A percentile compares a stretch with the other conserved stretches of the same genome.
These are phyloP conservation scores for Termitomyces sp. DNA, from an alignment of 1,284 basidiomycete genomes.

Conservation along the genomic window DNA sequence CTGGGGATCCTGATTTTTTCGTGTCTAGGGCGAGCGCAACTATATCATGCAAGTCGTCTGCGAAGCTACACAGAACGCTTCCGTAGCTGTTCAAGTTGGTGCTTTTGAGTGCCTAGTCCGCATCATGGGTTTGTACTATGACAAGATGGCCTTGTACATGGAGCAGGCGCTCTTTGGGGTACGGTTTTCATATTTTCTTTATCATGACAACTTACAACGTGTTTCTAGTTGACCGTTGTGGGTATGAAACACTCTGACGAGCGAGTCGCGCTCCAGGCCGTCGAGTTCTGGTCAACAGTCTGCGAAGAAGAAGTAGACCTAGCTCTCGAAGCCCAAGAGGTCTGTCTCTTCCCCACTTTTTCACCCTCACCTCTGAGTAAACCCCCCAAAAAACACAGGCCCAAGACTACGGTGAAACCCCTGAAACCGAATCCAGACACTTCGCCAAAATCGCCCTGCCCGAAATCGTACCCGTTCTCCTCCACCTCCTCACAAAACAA, in stretches of 20 bases:
- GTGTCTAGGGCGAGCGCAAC: conserved; percentile 86
- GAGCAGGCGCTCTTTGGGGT: conserved; percentile 97
- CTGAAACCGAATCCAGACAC: conserved; percentile 82
- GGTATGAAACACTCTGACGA: conserved; percentile 97
- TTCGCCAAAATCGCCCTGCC: conserved; percentile 94
- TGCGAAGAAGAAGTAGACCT: conserved; percentile 97
- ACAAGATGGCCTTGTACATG: conserved; percentile 99
- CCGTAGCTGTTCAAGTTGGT: conserved; percentile 81
- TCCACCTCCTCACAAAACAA: conserved; percentile 87
- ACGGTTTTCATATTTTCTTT: conserved; percentile 24
- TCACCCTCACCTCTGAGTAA: neutral
- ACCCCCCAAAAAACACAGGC: conserved; percentile 47
- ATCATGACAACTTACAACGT: conserved; percentile 19
- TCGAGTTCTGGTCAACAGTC: conserved; percentile 99
- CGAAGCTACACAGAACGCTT: conserved; percentile 89
- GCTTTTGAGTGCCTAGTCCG: conserved; percentile 95
- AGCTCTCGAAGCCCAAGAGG: conserved; percentile 89
- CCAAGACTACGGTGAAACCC: conserved; percentile 85
- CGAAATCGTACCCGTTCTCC: conserved; percentile 91
- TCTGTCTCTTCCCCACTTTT: conserved; percentile 28
- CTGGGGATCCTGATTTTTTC: conserved; percentile 13
- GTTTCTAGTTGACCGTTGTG: conserved; percentile 83
- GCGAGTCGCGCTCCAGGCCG: conserved; percentile 90
- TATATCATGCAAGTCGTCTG: conserved; percentile 99
- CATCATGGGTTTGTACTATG: conserved; percentile 98